Conservation (phyloP, 805 yeast genomes). For the Metschnikowia similis region DNA sequence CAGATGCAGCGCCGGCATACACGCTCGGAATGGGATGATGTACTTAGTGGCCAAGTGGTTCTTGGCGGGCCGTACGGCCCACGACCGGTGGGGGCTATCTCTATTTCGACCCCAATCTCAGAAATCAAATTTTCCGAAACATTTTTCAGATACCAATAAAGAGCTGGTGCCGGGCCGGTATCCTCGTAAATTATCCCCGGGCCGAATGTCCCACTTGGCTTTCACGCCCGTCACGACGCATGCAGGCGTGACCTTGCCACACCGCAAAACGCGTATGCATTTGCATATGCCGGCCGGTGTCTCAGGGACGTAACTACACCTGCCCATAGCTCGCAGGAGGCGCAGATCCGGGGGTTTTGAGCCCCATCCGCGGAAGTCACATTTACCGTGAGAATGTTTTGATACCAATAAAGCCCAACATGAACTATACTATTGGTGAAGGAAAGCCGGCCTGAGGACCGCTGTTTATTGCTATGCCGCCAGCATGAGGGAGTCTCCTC, state of each 20-base stretch:
- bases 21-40: neutral
- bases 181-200: neutral
- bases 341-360: neutral
- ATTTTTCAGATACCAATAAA: neutral
- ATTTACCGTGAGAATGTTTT: neutral
- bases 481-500: neutral
- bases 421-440: neutral
- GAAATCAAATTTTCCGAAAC: neutral
- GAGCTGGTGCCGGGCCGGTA: neutral
- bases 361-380: neutral
- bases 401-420: neutral
- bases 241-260: neutral
- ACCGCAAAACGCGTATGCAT: neutral
- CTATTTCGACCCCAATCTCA: neutral
- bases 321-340: neutral
- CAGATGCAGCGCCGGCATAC: neutral
- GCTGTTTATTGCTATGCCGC: neutral
- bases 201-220: neutral
- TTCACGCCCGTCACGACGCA: neutral
- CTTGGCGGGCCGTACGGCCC: neutral
- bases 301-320: neutral
- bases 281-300: neutral
- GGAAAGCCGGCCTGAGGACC: neutral
- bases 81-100: neutral
- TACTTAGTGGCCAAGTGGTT: neutral